Evolutionary conservation across 2,329 filamentous ascomycete species (phyloP).

Genomic region (Dothideomycetidae sp.): DNA sequence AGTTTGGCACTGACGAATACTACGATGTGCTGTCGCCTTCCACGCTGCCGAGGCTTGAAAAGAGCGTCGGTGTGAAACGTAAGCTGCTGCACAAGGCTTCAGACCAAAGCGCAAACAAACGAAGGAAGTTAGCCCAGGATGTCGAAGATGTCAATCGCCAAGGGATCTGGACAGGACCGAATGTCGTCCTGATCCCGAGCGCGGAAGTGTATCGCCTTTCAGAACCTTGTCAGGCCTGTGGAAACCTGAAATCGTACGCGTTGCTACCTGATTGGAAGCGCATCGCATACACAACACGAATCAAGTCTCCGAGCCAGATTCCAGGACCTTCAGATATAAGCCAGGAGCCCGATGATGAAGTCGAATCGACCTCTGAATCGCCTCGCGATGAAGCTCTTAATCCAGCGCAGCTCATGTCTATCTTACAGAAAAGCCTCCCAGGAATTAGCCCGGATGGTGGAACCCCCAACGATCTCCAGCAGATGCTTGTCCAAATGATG

Average conservation of each 20-base stretch:
- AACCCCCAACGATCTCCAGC: slow-evolving; percentile 23
- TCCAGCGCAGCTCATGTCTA: slow-evolving; percentile 24
- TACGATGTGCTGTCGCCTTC: slow-evolving; percentile 22
- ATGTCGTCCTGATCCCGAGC: slow-evolving; percentile 1
- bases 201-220: slow-evolving; percentile 1
- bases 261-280: slow-evolving; percentile 32
- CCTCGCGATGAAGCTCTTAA: too few relatives aligned
- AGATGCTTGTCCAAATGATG: slow-evolving; percentile 32
- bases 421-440: slow-evolving; percentile 19
- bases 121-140: neutral
- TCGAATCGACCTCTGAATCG: too few relatives aligned
- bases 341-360: too few relatives aligned
- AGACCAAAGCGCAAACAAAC: slow-evolving; percentile 5
- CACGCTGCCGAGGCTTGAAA: neutral
- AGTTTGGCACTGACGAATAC: slow-evolving; percentile 34
- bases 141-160: neutral
- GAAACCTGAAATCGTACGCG: slow-evolving; percentile 22
- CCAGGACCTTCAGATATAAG: too few relatives aligned
- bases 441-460: slow-evolving; percentile 14
- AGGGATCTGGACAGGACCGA: slow-evolving; percentile 14
- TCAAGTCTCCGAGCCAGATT: too few relatives aligned
- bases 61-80: slow-evolving; percentile 18
- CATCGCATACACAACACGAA: too few relatives aligned
- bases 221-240: slow-evolving; percentile 1
- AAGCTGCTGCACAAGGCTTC: slow-evolving; percentile 15